Conservation (phyloP, 192 early-diverging fungal genomes). For the Coemansia sp. region DNA sequence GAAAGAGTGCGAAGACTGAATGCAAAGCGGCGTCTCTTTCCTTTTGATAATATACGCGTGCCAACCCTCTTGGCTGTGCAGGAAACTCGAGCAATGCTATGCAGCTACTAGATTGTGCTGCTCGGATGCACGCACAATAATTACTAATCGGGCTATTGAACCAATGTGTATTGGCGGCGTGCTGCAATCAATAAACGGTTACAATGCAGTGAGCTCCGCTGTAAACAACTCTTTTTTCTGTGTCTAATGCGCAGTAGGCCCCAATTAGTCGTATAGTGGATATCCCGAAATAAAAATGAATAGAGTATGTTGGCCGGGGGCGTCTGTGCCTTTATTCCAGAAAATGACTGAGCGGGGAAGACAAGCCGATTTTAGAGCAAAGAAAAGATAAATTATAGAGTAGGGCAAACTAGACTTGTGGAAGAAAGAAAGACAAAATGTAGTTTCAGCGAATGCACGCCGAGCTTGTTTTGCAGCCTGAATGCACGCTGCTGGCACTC, state of each 20-base stretch:
- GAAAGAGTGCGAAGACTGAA: constrained; percentile 1
- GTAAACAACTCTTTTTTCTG: constrained; percentile 6
- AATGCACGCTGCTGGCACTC: constrained; percentile 7
- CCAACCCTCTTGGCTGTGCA: not conserved
- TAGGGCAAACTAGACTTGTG: not conserved
- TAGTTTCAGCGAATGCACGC: not conserved
- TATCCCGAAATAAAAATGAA: not conserved
- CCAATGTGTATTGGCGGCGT: not conserved
- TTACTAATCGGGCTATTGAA: not conserved
- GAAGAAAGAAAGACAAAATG: constrained; percentile 3
- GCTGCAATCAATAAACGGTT: constrained; percentile 5
- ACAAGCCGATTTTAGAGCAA: constrained; percentile 1
- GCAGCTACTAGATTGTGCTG: constrained; percentile 11
- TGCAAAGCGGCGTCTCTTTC: not conserved
- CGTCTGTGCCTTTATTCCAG: not conserved
- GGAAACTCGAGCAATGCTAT: not conserved
- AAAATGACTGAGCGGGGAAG: constrained; percentile 3
- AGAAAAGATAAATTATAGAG: not conserved
- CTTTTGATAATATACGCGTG: constrained; percentile 4
- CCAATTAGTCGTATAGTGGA: not conserved
- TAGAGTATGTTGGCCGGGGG: not conserved
- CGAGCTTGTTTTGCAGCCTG: constrained; percentile 8
- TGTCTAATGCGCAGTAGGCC: not conserved
- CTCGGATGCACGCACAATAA: not conserved
- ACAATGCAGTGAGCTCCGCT: constrained; percentile 5